A percentile compares a stretch with the other conserved stretches of the same genome.
These are phyloP conservation scores for Cytospora piceicola DNA, from an alignment of 2,329 filamentous ascomycete genomes.

Conservation along the genomic window DNA sequence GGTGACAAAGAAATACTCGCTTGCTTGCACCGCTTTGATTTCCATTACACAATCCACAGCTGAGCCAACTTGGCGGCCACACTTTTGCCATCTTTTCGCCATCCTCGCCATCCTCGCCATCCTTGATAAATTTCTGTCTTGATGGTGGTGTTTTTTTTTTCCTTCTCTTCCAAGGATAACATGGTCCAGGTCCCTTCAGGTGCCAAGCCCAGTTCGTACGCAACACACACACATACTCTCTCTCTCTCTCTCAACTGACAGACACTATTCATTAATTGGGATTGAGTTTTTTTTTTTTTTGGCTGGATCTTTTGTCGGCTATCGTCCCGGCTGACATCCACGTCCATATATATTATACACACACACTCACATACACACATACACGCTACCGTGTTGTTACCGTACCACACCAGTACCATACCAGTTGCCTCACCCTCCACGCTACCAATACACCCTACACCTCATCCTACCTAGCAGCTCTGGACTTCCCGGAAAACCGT, in stretches of 20 bases:
- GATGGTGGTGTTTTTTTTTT: neutral
- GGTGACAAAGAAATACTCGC: constrained; percentile 31
- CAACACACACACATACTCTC: too few relatives aligned
- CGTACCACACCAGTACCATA: too few relatives aligned
- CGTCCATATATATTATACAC: too few relatives aligned
- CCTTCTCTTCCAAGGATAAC: neutral
- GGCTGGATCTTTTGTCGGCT: neutral
- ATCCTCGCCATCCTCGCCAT: constrained; percentile 16
- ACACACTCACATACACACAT: neutral
- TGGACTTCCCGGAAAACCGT: neutral
- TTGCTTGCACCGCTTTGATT: constrained; percentile 25
- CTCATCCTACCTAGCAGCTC: neutral
- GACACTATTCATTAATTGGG: too few relatives aligned
- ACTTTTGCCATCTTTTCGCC: neutral
- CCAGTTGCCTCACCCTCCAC: too few relatives aligned
- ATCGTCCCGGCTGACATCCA: neutral
- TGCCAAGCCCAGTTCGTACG: too few relatives aligned
- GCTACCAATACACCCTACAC: neutral
- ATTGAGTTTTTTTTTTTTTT: too few relatives aligned
- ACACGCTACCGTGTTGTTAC: too few relatives aligned
- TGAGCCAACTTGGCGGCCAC: constrained; percentile 15
- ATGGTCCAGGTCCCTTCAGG: too few relatives aligned
- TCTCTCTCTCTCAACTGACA: too few relatives aligned
- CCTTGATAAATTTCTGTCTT: constrained; percentile 1
- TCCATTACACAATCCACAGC: constrained; percentile 32